Evolutionary conservation across 768 basidiomycete species (phyloP), one percentile per base, ranked within the genome.

Genomic region (Naganishia randhawae): DNA sequence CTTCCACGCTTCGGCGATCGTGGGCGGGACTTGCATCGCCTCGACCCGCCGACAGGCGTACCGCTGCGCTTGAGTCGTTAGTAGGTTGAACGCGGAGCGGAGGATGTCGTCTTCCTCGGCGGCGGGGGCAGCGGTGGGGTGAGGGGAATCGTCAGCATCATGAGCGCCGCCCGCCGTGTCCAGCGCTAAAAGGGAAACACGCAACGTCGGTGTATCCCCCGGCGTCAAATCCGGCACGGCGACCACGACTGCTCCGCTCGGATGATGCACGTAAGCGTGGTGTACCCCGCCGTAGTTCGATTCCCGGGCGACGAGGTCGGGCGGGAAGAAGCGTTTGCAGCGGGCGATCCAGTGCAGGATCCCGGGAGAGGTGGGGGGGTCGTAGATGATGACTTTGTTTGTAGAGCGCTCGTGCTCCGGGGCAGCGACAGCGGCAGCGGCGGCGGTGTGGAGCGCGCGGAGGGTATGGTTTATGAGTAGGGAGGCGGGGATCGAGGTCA

Each of bases 261-360:
- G n/a, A n/a, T 48, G 45, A 48, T 22, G n/a, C n/a, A n/a, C n/a
- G 19, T 48, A 48, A 22, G 25, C 45, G 11, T 22, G 45, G 25
- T 48, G 45, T 7, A 48, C 25, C n/a, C n/a, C n/a, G 6, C n/a
- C 19, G 19, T 11, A 7, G 19, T 48, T 48, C n/a, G n/a, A n/a
- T n/a, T n/a, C n/a, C 45, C 45, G 45, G n/a, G 19, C 45, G 16
- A 48, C n/a, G n/a, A 61, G 33, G 1, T 61, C n/a, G 7, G 2
- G 17, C 13, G 37, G 33, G 16, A 25, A 22, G 13, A 17, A 37
- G 22, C 57, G 57, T 14, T 9, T 4, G n/a, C 19, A 61, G 19
- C 57, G 57, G 57, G 37, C 16, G 33, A 61, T 61, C 33, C 57
- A 61, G 19, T 61, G 33, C 31, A 61, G 17, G 17, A 61, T 61